Evolutionary conservation across 2,329 filamentous ascomycete species (phyloP), one percentile per base, ranked within the genome.

Genomic region (Colletotrichum brevisporum): DNA sequence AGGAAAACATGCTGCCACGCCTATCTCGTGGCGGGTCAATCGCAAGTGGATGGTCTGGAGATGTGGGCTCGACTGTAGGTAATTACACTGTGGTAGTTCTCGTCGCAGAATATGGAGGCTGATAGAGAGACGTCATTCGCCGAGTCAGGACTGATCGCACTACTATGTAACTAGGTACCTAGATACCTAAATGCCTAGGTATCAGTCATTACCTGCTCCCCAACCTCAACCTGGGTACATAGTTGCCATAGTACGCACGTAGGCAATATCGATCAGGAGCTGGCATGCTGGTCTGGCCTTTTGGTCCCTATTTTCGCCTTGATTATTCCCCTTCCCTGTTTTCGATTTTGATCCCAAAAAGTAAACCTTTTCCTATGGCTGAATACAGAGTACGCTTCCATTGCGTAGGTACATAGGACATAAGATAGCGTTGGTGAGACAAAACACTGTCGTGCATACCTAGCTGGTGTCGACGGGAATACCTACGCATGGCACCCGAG

Each of bases 21-120:
- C 50, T 36, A 51, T 43, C 36, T 24, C 53, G 24, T 36, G 31
- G 54, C 54, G 62, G 62, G 54, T 64, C 58, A 54, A 12, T 43
- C 48, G 43, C 27, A 60, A 54, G 66, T 69, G 66, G 66, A 55
- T 69, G 61, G 66, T 59, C 66, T 69, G 66, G 61, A 69, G 66
- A 50, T 69, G 54, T 36, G 31, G 31, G 10, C 31, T 24, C 21
- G 21, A 24, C 10, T 36, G 31, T 10, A 24, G 21, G 21, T 24
- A 24, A 24, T 24, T 24, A 24, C 21, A 24, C 21, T 24, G 21
- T 18, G 27, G 18, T 53, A 10, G 36, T 41, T n/a, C 56, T 54
- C 36, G 16, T 39, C 13, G 50, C 41, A 39, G 48, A 18, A 47
- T 18, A 68, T 65, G 60, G 54, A 67, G 65, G 52, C 24, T 16